phyloP scores from a whole-genome alignment of 768 basidiomycete genomes.

The Sistotremastrum niveocremeum region DNA sequence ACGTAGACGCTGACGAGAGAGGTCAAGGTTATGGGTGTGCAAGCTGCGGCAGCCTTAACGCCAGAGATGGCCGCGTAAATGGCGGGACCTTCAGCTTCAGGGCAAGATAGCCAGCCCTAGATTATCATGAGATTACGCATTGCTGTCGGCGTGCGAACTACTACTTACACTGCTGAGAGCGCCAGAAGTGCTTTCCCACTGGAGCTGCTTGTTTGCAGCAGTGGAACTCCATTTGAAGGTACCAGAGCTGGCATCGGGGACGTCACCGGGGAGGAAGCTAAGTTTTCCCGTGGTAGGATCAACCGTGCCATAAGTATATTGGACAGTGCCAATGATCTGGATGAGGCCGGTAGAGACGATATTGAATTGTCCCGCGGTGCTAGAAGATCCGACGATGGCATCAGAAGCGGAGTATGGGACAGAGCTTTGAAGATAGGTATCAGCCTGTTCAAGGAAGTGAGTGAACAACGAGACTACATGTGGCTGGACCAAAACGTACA shows the following conservation, averaged over 20 bases:
- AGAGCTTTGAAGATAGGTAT: conserved; percentile 1
- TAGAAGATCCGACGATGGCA: conserved; percentile 1
- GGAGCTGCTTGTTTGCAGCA: neutral
- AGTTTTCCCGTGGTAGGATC: conserved; percentile 1
- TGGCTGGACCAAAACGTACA: neutral
- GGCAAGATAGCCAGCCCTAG: no score
- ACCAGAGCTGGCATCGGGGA: neutral
- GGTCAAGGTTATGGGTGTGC: no score
- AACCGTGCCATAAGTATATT: conserved; percentile 1
- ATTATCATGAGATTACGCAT: no score
- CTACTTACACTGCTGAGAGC: neutral
- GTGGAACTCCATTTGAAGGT: conserved; percentile 1
- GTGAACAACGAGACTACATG: neutral
- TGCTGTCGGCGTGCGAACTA: no score
- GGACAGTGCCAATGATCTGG: conserved; percentile 3
- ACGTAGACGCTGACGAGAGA: no score
- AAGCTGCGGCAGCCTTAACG: no score
- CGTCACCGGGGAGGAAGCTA: neutral
- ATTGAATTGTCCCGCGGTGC: conserved; percentile 5
- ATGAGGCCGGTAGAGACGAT: conserved; percentile 1
- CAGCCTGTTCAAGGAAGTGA: neutral
- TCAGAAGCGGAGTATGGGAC: neutral
- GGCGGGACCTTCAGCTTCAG: no score
- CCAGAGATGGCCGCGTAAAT: no score
- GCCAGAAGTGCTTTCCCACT: conserved; percentile 1